phyloP scores from a whole-genome alignment of 176 grass and related monocot species.

The Thinopyrum elongatum region DNA sequence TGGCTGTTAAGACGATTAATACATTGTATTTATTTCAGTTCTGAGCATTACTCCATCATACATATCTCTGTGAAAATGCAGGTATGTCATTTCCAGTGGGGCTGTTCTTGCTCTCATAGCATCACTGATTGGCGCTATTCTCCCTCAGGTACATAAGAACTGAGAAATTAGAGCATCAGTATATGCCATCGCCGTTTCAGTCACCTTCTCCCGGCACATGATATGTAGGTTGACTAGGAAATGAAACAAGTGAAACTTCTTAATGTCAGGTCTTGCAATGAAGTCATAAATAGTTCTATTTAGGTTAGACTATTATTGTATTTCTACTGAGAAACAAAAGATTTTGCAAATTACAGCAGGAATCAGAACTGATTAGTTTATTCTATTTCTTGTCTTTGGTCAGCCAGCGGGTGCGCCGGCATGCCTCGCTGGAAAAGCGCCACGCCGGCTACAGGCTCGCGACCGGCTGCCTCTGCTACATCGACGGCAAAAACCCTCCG shows the following conservation, averaged over 20 bases:
- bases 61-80: constrained; percentile 32
- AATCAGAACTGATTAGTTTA: constrained; percentile 12
- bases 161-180: background rate
- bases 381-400: constrained; percentile 23
- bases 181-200: background rate
- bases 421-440: no score
- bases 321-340: constrained; percentile 9
- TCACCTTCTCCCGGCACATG: background rate
- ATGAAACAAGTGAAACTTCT: constrained; percentile 11
- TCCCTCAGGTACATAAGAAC: constrained; percentile 68
- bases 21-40: constrained; percentile 1
- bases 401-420: no score
- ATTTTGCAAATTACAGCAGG: background rate
- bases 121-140: constrained; percentile 75
- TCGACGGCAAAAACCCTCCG: no score
- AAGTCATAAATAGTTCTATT: constrained; percentile 16
- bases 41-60: constrained; percentile 15
- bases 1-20: background rate
- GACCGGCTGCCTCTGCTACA: no score
- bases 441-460: no score
- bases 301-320: background rate
- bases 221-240: constrained; percentile 1
- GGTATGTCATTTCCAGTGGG: constrained; percentile 79
- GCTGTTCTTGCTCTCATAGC: constrained; percentile 83
- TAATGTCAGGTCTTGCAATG: background rate